Evolutionary conservation across 345 rosid species (phyloP), one percentile per base, ranked within the genome.

Genomic region (Hypericum androsaemum): DNA sequence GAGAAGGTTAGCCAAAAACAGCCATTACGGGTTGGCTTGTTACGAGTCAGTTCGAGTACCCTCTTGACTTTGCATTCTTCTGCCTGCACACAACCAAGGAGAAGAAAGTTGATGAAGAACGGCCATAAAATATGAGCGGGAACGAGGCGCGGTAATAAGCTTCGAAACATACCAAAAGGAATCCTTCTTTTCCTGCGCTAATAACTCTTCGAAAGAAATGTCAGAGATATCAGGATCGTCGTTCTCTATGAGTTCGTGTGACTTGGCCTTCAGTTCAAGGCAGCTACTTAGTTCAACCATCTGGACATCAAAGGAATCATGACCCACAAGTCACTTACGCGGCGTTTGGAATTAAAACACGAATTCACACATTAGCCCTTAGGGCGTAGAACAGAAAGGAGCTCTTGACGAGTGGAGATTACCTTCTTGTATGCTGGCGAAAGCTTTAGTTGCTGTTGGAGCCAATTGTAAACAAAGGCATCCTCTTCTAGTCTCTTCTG

Each of bases 371-470:
- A n/a, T 40, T 22, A 22, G 32, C 32, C 32, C 32, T 22, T 22
- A 22, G 2, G 4, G 32, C 32, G 4, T 22, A 22, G 32, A 22
- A 54, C 5, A 11, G 10, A 41, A 57, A 12, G 28, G 12, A 41
- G 16, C n/a, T 48, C 41, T 45, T 15, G 6, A 44, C 11, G 7
- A 7, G 37, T 37, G 13, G 43, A 8, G 10, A 12, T 39, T 70
- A 89, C 97, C 87, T 81, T 86, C 60, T 81, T 79, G 74, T 86
- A 89, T n/a, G 87, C 95, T 7, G 97, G 95, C 41, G 95, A 89
- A 60, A 76, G 79, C 64, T 81, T 83, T 53, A 89, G 89, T 64
- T 83, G 97, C 54, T 80, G 83, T 41, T 89, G 97, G 46, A 89
- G 94, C 94, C 95, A 89, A 53, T 89, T 86, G 66, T 86, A 89